These are phyloP conservation scores for Excoecaria cochinchinensis DNA, from an alignment of 345 rosid genomes.

Conservation along the genomic window DNA sequence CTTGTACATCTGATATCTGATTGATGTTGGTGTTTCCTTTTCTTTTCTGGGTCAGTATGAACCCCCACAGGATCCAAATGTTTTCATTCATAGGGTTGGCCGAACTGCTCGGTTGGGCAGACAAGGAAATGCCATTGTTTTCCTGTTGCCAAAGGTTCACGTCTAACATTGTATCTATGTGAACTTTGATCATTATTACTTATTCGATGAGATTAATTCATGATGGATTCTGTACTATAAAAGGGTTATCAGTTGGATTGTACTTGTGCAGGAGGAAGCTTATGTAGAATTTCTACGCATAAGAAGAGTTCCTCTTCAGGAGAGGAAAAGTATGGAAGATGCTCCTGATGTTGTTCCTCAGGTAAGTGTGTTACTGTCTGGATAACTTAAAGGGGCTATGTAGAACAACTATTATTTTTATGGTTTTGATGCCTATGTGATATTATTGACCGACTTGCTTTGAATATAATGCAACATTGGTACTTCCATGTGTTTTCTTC, in stretches of 20 bases:
- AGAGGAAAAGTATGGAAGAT: slow-evolving; percentile 49
- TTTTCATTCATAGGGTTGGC: slow-evolving; percentile 88
- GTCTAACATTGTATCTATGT: slow-evolving; percentile 4
- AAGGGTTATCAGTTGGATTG: slow-evolving; percentile 5
- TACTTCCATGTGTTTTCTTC: neutral
- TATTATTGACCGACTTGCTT: neutral
- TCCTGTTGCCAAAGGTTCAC: slow-evolving; percentile 71
- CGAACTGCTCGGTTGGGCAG: slow-evolving; percentile 89
- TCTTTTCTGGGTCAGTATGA: slow-evolving; percentile 58
- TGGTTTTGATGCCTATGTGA: neutral
- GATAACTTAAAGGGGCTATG: neutral
- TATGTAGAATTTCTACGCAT: slow-evolving; percentile 76
- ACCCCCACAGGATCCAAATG: slow-evolving; percentile 92
- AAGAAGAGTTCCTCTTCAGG: slow-evolving; percentile 73
- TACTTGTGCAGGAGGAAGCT: slow-evolving; percentile 68
- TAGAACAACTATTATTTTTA: too few relatives aligned
- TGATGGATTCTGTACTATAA: neutral
- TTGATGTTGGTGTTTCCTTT: neutral
- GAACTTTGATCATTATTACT: neutral
- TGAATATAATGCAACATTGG: neutral
- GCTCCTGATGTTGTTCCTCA: slow-evolving; percentile 64
- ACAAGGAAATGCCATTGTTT: slow-evolving; percentile 70
- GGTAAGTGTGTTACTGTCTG: slow-evolving; percentile 34
- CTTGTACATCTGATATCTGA: neutral
- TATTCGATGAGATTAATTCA: neutral